A percentile compares a stretch with the other conserved stretches of the same genome.
phyloP scores from a whole-genome alignment of 805 yeast species.

The Teunomyces gatunensis region DNA sequence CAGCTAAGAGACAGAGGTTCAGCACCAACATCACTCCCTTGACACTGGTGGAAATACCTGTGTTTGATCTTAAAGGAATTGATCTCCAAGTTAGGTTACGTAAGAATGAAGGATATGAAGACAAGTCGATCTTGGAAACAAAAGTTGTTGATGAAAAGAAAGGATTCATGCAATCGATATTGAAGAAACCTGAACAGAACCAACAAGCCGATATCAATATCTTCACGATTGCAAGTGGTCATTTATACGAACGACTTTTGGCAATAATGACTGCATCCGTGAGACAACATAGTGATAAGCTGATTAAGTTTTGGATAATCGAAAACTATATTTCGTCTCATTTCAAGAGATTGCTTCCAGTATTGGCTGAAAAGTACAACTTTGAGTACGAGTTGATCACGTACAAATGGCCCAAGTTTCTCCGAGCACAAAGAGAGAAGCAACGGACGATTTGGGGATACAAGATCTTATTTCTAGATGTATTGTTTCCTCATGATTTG shows the following conservation, averaged over 20 bases:
- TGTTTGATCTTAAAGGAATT: conserved; percentile 10
- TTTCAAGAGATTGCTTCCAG: conserved; percentile 59
- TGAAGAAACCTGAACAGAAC: not conserved
- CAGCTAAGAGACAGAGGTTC: conserved; percentile 43
- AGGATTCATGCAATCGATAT: conserved; percentile 1
- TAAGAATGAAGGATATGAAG: conserved; percentile 26
- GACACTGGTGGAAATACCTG: not conserved
- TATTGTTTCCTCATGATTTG: conserved; percentile 75
- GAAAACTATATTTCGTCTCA: conserved; percentile 77
- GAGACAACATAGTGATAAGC: conserved; percentile 53
- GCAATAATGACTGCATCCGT: conserved; percentile 82
- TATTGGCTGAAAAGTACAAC: conserved; percentile 53
- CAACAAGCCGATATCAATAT: conserved; percentile 67
- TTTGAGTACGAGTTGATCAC: conserved; percentile 76
- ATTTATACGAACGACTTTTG: conserved; percentile 67
- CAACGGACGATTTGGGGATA: conserved; percentile 86
- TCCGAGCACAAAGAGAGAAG: conserved; percentile 72
- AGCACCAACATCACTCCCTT: conserved; percentile 26
- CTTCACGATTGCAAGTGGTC: conserved; percentile 82
- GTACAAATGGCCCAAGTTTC: conserved; percentile 92
- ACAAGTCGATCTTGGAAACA: conserved; percentile 8
- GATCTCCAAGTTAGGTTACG: conserved; percentile 45
- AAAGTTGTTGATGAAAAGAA: conserved; percentile 9
- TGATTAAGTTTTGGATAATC: conserved; percentile 80
- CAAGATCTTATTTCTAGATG: conserved; percentile 83